phyloP scores from a whole-genome alignment of 768 basidiomycete genomes.

The Mycena sanguinolenta region DNA sequence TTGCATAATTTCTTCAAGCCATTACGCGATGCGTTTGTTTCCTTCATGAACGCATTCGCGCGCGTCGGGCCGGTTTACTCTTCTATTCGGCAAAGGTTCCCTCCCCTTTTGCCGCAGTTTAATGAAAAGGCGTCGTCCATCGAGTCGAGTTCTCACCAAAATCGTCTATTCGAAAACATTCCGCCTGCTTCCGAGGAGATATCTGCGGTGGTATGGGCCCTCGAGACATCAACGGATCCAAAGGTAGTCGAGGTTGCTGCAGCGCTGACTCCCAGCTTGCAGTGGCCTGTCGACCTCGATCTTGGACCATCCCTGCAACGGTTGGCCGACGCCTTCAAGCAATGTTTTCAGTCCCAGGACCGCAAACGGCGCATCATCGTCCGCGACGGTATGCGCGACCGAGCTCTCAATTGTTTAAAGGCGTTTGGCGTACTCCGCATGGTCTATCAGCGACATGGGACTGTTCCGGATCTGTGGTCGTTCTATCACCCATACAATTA shows the following conservation, averaged over 20 bases:
- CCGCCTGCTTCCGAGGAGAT: background rate
- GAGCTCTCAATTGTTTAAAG: background rate
- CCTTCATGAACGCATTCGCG: too few relatives aligned
- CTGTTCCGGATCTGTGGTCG: background rate
- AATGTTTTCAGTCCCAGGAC: background rate
- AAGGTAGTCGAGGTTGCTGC: constrained; percentile 1
- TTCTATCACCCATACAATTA: background rate
- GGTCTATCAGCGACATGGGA: background rate
- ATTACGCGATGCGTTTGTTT: too few relatives aligned
- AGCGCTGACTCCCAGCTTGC: background rate
- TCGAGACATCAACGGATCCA: constrained; percentile 15
- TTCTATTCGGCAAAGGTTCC: background rate
- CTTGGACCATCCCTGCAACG: background rate
- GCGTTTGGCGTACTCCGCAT: constrained; percentile 6
- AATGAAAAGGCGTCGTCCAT: background rate
- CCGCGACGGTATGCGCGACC: background rate
- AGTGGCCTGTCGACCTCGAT: constrained; percentile 10
- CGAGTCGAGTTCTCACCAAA: background rate
- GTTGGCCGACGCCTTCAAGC: background rate
- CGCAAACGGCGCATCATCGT: too few relatives aligned
- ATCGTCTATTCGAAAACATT: background rate
- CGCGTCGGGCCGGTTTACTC: too few relatives aligned
- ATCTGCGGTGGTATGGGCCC: constrained; percentile 5
- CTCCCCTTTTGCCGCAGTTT: background rate
- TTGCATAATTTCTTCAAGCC: too few relatives aligned